Evolutionary conservation across 2,329 filamentous ascomycete species (phyloP).

Genomic region (Diplodia intermedia): DNA sequence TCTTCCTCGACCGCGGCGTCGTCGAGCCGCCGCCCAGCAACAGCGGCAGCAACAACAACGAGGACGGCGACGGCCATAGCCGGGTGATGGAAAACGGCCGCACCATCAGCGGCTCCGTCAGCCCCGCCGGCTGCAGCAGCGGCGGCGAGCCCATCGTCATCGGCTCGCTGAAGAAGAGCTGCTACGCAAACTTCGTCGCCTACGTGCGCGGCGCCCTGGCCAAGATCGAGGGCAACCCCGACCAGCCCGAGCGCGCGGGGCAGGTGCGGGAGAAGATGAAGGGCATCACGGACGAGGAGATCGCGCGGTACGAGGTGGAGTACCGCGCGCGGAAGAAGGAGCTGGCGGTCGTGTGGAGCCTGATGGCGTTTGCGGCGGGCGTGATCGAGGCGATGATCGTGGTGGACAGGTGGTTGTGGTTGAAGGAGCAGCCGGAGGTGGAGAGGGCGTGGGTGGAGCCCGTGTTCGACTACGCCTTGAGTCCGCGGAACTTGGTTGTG

Average conservation of each 20-base stretch:
- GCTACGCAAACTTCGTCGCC: constrained; percentile 81
- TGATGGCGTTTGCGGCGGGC: constrained; percentile 94
- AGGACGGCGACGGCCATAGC: constrained; percentile 50
- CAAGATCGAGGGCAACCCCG: constrained; percentile 60
- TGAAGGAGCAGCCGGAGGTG: constrained; percentile 75
- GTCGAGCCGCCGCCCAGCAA: constrained; percentile 62
- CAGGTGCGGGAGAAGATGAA: constrained; percentile 71
- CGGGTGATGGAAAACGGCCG: constrained; percentile 39
- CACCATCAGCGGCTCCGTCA: constrained; percentile 64
- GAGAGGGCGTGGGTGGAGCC: constrained; percentile 88
- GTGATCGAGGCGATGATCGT: constrained; percentile 91
- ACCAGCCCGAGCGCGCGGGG: constrained; percentile 43
- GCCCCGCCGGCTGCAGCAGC: constrained; percentile 83
- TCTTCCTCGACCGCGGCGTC: constrained; percentile 86
- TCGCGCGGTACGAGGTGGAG: constrained; percentile 70
- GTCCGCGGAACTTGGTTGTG: constrained; percentile 89
- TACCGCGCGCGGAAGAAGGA: constrained; percentile 77
- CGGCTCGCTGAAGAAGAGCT: constrained; percentile 80
- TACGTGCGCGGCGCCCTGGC: constrained; percentile 76
- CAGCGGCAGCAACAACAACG: constrained; percentile 38
- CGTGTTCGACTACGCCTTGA: constrained; percentile 86
- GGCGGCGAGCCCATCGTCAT: constrained; percentile 83
- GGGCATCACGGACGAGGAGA: constrained; percentile 74
- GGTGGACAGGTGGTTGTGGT: constrained; percentile 85
- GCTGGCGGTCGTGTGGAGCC: constrained; percentile 84